These are phyloP conservation scores for Auriculariales sp. DNA, from an alignment of 768 basidiomycete species.

Conservation along the genomic window DNA sequence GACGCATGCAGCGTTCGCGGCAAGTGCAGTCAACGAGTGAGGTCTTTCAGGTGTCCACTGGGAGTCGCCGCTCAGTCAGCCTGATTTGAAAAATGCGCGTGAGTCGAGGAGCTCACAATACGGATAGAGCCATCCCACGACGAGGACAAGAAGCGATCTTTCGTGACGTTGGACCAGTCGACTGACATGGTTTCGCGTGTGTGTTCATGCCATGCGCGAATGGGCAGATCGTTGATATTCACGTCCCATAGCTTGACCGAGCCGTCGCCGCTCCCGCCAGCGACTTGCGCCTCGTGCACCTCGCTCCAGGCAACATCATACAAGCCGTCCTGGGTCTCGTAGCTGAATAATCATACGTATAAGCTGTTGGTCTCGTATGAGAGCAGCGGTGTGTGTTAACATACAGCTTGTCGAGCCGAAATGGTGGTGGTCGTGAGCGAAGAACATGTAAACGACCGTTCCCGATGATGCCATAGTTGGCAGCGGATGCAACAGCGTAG, in stretches of 20 bases:
- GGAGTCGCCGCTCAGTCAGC: neutral
- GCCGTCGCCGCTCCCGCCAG: conserved; percentile 81
- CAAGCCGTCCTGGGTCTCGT: conserved; percentile 78
- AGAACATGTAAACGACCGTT: conserved; percentile 77
- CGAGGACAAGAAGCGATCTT: conserved; percentile 73
- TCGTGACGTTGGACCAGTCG: conserved; percentile 91
- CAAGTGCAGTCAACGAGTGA: conserved; percentile 64
- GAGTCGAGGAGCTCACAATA: conserved; percentile 40
- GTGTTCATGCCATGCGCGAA: conserved; percentile 90
- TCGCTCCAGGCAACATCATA: conserved; percentile 95
- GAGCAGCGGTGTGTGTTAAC: conserved; percentile 20
- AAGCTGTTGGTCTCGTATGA: neutral
- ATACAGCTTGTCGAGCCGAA: conserved; percentile 57
- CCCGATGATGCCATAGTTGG: conserved; percentile 91
- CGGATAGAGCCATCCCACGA: conserved; percentile 91
- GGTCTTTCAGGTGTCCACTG: conserved; percentile 83
- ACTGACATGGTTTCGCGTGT: conserved; percentile 83
- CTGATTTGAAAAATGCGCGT: neutral
- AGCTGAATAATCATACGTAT: conserved; percentile 27
- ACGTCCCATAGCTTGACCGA: conserved; percentile 85
- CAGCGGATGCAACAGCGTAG: conserved; percentile 67
- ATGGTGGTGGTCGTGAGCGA: conserved; percentile 25
- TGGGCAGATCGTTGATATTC: conserved; percentile 72
- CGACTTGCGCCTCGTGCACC: conserved; percentile 84
- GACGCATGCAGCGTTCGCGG: conserved; percentile 73